Conservation (phyloP, 768 basidiomycete species). For the Lyophyllum semitale region DNA sequence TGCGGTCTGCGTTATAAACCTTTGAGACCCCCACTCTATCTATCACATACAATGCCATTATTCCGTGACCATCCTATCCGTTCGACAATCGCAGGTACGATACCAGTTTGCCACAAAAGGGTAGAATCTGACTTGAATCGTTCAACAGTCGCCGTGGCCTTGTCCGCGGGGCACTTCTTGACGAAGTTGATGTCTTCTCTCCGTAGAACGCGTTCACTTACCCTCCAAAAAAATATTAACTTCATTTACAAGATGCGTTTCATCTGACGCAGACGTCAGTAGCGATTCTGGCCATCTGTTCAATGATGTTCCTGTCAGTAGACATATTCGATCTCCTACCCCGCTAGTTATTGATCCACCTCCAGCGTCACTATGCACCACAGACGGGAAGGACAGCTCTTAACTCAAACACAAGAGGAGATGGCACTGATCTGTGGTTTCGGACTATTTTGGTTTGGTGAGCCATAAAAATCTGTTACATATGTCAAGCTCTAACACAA, state of each 20-base stretch:
- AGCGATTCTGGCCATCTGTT: conserved; percentile 66
- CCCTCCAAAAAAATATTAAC: not conserved
- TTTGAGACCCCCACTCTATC: not conserved
- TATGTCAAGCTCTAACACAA: conserved; percentile 3
- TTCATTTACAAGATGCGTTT: conserved; percentile 48
- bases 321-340: not conserved
- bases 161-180: conserved; percentile 50
- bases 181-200: conserved; percentile 51
- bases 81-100: conserved; percentile 41
- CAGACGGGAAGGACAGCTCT: conserved; percentile 54
- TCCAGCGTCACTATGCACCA: conserved; percentile 70
- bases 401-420: conserved; percentile 76
- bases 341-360: not conserved
- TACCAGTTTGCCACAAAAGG: not conserved
- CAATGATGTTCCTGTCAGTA: conserved; percentile 66
- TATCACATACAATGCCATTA: conserved; percentile 40
- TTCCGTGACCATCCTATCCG: conserved; percentile 51
- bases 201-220: conserved; percentile 31
- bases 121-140: not conserved
- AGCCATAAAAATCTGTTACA: conserved; percentile 20
- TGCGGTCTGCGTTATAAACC: not conserved
- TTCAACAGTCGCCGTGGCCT: conserved; percentile 44
- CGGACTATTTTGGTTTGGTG: conserved; percentile 79
- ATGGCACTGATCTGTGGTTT: conserved; percentile 70
- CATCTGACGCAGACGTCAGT: conserved; percentile 76